Base-by-base conservation (phyloP, 2,329 filamentous ascomycete species). In the Simplicillium sp. region DNA sequence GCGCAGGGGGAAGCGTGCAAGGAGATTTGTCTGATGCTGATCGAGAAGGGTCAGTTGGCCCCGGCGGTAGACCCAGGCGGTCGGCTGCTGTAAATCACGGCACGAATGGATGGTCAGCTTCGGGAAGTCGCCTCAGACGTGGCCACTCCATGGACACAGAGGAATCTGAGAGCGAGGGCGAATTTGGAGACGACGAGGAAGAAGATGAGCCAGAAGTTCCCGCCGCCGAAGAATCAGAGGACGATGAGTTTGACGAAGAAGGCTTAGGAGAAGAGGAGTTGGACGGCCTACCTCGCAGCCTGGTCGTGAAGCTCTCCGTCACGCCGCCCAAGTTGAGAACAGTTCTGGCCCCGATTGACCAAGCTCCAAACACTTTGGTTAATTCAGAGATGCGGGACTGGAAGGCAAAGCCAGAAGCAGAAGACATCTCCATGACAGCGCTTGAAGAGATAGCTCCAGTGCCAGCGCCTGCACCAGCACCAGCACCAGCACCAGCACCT, bases 121-220 rank as follows among this genome's bases (percentile, higher is more conserved):
- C 46, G 20, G 50, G 14, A 39, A 46, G 29, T 67, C 76, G 15
- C 50, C 36, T 25, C 18, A 35, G 52, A 28, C 51, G 47, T 29
- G 57, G 57, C 39, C 54, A 52, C 70, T 80, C 52, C 73, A 77
- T 45, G 52, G 78, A 67, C 25, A 67, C 67, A 15, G 77, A 86
- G 12, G 82, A 86, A 8, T 77, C 76, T 7, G 82, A 82, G 40
- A 80, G 78, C 45, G 82, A 86, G 48, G 86, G 80, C 55, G 82
- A 87, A 35, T 82, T 83, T 38, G 84, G 81, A 11, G 84, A 84
- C 41, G 84, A 88, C 43, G 83, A 84, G 43, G 80, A 83, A 31
- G 75, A 87, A 41, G 76, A 73, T 18, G 20, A 25, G 20, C 20
- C 20, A 5, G 78, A 80, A 18, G 81, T 81, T 6, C 80, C 85